Conservation (phyloP, 371 early-diverging fungal species). For the Homolaphlyctis polyrhiza region DNA sequence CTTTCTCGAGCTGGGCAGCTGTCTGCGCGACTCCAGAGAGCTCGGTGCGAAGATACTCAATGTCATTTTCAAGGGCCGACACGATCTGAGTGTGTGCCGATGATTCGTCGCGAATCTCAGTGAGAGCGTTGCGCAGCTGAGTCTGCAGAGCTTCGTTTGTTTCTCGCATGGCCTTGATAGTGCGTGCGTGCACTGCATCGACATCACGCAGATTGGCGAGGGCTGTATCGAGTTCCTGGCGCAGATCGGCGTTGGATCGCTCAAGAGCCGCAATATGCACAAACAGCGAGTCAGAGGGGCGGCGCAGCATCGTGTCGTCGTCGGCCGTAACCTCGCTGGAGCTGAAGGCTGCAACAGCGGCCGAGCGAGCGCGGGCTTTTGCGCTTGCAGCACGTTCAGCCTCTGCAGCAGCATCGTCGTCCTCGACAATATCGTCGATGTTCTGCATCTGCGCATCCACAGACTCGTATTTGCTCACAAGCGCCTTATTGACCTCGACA, state of each 20-base stretch:
- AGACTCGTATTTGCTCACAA: slow-evolving; percentile 15
- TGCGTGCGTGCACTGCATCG: slow-evolving; percentile 19
- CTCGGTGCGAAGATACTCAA: slow-evolving; percentile 22
- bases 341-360: neutral
- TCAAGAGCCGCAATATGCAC: slow-evolving; percentile 14
- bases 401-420: too few relatives aligned
- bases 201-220: slow-evolving; percentile 18
- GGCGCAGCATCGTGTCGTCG: neutral
- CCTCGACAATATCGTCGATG: too few relatives aligned
- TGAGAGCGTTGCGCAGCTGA: slow-evolving; percentile 21
- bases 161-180: slow-evolving; percentile 14
- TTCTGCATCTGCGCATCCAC: neutral
- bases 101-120: slow-evolving; percentile 23
- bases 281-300: neutral
- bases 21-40: slow-evolving; percentile 9
- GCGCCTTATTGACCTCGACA: slow-evolving; percentile 20
- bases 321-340: neutral
- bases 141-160: slow-evolving; percentile 22
- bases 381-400: too few relatives aligned
- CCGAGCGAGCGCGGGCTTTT: too few relatives aligned
- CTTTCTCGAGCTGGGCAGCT: slow-evolving; percentile 17
- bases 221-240: slow-evolving; percentile 11
- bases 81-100: slow-evolving; percentile 15
- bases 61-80: slow-evolving; percentile 21
- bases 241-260: slow-evolving; percentile 13